These are phyloP conservation scores for Ophiostoma populinum DNA, from an alignment of 2,329 filamentous ascomycete genomes.

Conservation along the genomic window DNA sequence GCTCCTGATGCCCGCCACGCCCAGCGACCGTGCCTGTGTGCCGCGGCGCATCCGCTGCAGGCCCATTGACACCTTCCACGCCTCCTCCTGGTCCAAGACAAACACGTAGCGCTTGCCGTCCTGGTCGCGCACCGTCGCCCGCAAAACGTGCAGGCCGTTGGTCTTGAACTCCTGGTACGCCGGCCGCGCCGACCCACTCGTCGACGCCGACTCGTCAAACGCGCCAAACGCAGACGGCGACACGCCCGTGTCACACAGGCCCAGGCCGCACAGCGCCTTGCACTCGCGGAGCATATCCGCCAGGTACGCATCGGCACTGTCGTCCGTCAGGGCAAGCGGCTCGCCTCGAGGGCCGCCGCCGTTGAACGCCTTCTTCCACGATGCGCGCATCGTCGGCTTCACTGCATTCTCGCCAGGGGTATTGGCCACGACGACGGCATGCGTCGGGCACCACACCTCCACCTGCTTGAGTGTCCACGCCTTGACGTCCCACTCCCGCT, in stretches of 20 bases:
- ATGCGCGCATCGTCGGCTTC: conserved; percentile 25
- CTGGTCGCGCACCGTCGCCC: conserved; percentile 46
- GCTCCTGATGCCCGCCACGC: conserved; percentile 36
- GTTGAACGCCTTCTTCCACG: conserved; percentile 23
- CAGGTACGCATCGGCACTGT: conserved; percentile 50
- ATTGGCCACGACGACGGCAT: conserved; percentile 32
- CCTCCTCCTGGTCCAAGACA: conserved; percentile 44
- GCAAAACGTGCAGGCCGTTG: conserved; percentile 42
- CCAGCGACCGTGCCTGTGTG: conserved; percentile 40
- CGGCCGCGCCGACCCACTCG: conserved; percentile 12
- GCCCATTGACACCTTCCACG: conserved; percentile 49
- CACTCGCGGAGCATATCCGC: conserved; percentile 45
- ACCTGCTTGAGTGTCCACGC: conserved; percentile 90
- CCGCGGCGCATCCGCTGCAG: conserved; percentile 43
- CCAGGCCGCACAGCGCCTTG: conserved; percentile 43
- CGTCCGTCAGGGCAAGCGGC: conserved; percentile 36
- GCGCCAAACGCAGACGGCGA: conserved; percentile 12
- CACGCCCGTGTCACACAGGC: conserved; percentile 26
- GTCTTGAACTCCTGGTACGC: conserved; percentile 31
- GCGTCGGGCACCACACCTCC: conserved; percentile 68
- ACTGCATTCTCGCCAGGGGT: conserved; percentile 21
- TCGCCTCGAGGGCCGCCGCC: conserved; percentile 25
- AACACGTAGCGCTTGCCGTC: conserved; percentile 51
- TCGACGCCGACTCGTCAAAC: conserved; percentile 12
- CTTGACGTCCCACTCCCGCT: conserved; percentile 97